A percentile compares a stretch with the other conserved stretches of the same genome.
Conservation (phyloP, 805 yeast species). For the Saccharomycopsis oosterbeekiorum region DNA sequence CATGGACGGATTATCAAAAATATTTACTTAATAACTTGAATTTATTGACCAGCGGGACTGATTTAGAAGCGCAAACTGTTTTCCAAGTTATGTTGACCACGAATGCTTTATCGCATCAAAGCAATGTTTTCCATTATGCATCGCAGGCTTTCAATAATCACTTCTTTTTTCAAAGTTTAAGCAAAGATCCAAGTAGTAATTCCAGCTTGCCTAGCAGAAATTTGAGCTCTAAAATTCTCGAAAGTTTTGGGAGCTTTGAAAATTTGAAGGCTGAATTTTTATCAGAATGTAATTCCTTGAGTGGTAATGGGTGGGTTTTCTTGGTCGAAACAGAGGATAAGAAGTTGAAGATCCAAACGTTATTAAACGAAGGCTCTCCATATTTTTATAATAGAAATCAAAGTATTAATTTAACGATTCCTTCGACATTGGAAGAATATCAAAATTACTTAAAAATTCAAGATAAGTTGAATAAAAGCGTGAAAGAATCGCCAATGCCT, state of each 20-base stretch:
- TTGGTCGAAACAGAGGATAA: slow-evolving; percentile 59
- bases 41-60: slow-evolving; percentile 65
- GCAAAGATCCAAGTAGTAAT: slow-evolving; percentile 20
- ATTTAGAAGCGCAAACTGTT: slow-evolving; percentile 66
- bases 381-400: slow-evolving; percentile 62
- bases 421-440: slow-evolving; percentile 47
- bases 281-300: slow-evolving; percentile 37
- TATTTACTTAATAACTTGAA: slow-evolving; percentile 51
- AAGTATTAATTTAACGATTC: slow-evolving; percentile 65
- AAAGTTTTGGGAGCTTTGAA: slow-evolving; percentile 36
- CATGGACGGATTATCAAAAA: slow-evolving; percentile 78
- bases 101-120: slow-evolving; percentile 54
- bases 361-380: slow-evolving; percentile 74
- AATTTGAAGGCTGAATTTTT: slow-evolving; percentile 42
- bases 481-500: slow-evolving; percentile 59
- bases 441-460: slow-evolving; percentile 28
- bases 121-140: slow-evolving; percentile 75
- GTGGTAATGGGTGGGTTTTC: slow-evolving; percentile 70
- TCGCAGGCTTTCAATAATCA: slow-evolving; percentile 88
- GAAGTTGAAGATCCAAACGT: slow-evolving; percentile 40
- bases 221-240: slow-evolving; percentile 28
- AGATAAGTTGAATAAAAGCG: slow-evolving; percentile 32
- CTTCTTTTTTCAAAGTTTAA: slow-evolving; percentile 62
- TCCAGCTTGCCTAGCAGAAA: slow-evolving; percentile 29
- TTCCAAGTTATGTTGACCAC: slow-evolving; percentile 60